A percentile compares a stretch with the other conserved stretches of the same genome.
Evolutionary conservation across 2,329 filamentous ascomycete species (phyloP).

Genomic region (Aaosphaeria arxii): DNA sequence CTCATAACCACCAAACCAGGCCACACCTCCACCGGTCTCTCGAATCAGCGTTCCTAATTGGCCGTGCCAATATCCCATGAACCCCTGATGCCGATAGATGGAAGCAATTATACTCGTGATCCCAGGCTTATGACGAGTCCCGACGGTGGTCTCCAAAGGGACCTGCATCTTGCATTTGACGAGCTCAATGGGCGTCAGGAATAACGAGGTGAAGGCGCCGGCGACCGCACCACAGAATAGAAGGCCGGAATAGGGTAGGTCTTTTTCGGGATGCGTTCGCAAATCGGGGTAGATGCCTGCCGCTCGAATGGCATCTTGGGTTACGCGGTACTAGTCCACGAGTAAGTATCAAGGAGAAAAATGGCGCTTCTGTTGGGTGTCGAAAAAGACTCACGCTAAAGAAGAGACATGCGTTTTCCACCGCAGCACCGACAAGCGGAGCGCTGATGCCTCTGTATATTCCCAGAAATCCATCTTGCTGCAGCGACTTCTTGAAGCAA

Average conservation of each 20-base stretch:
- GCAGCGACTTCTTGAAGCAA: constrained; percentile 85
- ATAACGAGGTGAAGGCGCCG: constrained; percentile 83
- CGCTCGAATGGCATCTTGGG: constrained; percentile 61
- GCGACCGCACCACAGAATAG: constrained; percentile 80
- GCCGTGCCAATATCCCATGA: constrained; percentile 90
- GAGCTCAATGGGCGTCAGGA: constrained; percentile 92
- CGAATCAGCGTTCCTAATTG: constrained; percentile 91
- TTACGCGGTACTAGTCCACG: constrained; percentile 42
- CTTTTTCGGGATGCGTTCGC: constrained; percentile 40
- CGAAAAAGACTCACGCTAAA: constrained; percentile 59
- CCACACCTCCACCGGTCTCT: constrained; percentile 87
- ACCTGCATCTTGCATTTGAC: constrained; percentile 99
- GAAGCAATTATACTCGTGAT: constrained; percentile 71
- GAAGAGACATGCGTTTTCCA: constrained; percentile 90
- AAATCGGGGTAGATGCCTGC: constrained; percentile 52
- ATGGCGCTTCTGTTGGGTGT: not conserved
- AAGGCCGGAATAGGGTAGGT: constrained; percentile 71
- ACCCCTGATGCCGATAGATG: constrained; percentile 77
- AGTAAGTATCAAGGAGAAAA: too few species aligned
- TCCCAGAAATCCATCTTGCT: constrained; percentile 72
- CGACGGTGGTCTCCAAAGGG: constrained; percentile 44
- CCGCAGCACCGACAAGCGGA: constrained; percentile 83
- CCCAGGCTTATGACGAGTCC: constrained; percentile 51
- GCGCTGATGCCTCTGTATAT: constrained; percentile 93
- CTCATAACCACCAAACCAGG: constrained; percentile 73